Conservation (phyloP, 805 yeast species). For the Sugiyamaella lignohabitans region DNA sequence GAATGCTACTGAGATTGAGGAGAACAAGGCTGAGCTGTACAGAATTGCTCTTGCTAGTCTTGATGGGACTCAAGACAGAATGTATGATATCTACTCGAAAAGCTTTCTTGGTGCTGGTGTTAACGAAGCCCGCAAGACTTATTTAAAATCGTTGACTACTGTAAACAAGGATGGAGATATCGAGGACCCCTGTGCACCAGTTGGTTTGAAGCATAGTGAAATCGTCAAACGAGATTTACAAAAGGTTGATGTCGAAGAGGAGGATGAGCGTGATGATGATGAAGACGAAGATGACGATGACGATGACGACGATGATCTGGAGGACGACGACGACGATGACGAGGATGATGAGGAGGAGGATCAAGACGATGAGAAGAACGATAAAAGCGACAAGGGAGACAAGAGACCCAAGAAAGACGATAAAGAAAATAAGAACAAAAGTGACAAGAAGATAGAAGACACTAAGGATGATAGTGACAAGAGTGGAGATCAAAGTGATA, state of each 20-base stretch:
- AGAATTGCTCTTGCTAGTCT: slow-evolving; percentile 63
- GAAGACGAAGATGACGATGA: slow-evolving; percentile 15
- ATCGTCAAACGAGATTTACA: slow-evolving; percentile 6
- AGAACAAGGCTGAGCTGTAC: slow-evolving; percentile 67
- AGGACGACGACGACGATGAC: slow-evolving; percentile 11
- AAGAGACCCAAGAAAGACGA: slow-evolving; percentile 6
- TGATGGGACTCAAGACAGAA: slow-evolving; percentile 22
- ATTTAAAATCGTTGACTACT: slow-evolving; percentile 33
- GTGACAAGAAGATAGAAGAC: slow-evolving; percentile 10
- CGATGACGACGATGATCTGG: slow-evolving; percentile 15
- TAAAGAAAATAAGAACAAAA: slow-evolving; percentile 16
- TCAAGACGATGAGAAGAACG: slow-evolving; percentile 6
- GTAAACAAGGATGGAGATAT: slow-evolving; percentile 27
- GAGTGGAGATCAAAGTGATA: slow-evolving; percentile 10
- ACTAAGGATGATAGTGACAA: slow-evolving; percentile 5
- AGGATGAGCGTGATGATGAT: slow-evolving; percentile 11
- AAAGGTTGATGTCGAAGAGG: no score
- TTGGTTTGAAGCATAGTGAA: slow-evolving; percentile 40
- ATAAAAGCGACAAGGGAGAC: no score
- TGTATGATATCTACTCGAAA: slow-evolving; percentile 82
- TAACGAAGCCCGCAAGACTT: slow-evolving; percentile 78
- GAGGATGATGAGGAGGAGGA: slow-evolving; percentile 6
- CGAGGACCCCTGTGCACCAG: slow-evolving; percentile 78
- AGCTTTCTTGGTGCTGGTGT: slow-evolving; percentile 99
- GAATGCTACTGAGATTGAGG: slow-evolving; percentile 46